Conservation (phyloP, 306 rosid species). For the Cucurbita ficifolia region DNA sequence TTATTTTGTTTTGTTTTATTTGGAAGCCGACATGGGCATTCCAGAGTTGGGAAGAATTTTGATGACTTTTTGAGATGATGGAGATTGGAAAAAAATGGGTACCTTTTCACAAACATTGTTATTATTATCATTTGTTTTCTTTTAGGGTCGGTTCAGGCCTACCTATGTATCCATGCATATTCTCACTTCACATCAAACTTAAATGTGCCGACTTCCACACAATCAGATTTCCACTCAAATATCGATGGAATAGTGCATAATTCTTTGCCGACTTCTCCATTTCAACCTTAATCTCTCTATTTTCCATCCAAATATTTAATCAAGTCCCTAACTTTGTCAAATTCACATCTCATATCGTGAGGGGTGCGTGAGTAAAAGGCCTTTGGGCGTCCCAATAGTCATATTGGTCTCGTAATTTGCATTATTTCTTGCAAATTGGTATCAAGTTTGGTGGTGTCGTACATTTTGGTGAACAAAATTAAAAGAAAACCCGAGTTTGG, state of each 20-base stretch:
- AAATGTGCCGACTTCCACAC: not conserved
- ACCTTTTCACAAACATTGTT: not conserved
- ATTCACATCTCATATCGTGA: too few relatives aligned
- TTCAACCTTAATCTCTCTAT: not conserved
- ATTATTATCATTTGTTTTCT: not conserved
- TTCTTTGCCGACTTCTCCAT: not conserved
- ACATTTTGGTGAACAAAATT: not conserved
- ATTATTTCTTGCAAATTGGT: not conserved
- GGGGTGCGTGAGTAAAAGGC: too few relatives aligned
- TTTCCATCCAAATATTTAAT: too few relatives aligned
- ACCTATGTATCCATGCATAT: conserved; percentile 1
- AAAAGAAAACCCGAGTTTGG: not conserved
- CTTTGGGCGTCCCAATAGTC: too few relatives aligned
- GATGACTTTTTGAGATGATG: too few relatives aligned
- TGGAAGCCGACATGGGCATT: not conserved
- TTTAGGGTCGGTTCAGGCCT: not conserved
- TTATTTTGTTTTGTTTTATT: too few relatives aligned
- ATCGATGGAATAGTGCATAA: not conserved
- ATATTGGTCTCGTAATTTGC: too few relatives aligned
- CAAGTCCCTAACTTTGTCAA: too few relatives aligned
- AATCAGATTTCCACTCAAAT: not conserved
- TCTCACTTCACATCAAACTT: conserved; percentile 5
- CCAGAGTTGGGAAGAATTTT: not conserved
- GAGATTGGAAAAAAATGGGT: not conserved
- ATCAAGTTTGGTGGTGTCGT: not conserved